Conservation (phyloP, 225 moss, liverwort and hornwort species). For the Straminergon stramineum region DNA sequence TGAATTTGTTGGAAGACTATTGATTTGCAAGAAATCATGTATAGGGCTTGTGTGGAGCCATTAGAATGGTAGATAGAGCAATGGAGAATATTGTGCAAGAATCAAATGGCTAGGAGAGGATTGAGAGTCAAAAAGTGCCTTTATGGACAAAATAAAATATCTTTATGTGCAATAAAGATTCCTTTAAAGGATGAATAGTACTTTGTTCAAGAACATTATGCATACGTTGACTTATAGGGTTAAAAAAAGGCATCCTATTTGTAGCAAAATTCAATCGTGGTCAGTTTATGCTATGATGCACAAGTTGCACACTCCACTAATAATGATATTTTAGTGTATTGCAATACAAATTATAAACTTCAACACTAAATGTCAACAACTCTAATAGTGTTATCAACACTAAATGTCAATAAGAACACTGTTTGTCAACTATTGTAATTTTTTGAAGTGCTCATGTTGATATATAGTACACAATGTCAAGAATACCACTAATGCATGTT, state of each 20-base stretch:
- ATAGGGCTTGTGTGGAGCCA: rapidly evolving
- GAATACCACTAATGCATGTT: not conserved
- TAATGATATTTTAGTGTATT: not conserved
- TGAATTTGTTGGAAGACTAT: not conserved
- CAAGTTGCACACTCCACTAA: not conserved
- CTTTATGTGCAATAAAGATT: not conserved
- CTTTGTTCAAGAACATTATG: not conserved
- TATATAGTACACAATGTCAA: not conserved
- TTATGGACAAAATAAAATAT: not conserved
- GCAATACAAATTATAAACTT: not conserved
- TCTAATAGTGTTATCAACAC: too few species aligned
- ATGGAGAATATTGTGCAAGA: not conserved
- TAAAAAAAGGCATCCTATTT: not conserved
- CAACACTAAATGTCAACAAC: not conserved
- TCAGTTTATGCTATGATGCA: not conserved
- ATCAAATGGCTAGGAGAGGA: not conserved
- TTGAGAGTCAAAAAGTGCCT: not conserved
- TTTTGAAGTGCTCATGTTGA: not conserved
- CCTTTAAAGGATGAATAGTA: not conserved
- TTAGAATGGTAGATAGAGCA: not conserved
- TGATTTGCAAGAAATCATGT: not conserved
- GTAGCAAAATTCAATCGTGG: rapidly evolving
- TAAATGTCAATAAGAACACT: too few species aligned
- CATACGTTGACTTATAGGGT: not conserved
- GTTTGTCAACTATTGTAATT: not conserved